Percentiles rank a stretch among this genome's conserved stretches.
phyloP scores from a whole-genome alignment of 83 land plant genomes.

The Diphasiastrum complanatum region DNA sequence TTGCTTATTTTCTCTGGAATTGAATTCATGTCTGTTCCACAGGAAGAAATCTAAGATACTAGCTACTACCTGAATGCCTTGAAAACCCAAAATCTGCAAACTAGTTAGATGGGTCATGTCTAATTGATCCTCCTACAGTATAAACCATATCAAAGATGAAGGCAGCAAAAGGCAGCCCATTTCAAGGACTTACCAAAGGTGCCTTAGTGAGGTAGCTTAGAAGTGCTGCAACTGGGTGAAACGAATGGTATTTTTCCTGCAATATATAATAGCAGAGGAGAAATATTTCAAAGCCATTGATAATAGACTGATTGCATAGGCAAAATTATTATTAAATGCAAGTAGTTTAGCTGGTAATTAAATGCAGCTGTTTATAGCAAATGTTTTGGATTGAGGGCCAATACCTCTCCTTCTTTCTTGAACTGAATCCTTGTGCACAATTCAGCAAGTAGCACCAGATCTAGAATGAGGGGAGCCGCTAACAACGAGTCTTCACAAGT shows the following conservation, averaged over 20 bases:
- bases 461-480: slow-evolving; percentile 84
- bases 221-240: slow-evolving; percentile 94
- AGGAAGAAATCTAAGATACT: not conserved
- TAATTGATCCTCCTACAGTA: slow-evolving; percentile 3
- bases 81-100: too few relatives aligned
- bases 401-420: slow-evolving; percentile 75
- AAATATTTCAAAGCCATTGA: not conserved
- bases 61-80: not conserved
- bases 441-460: slow-evolving; percentile 80
- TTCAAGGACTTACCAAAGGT: slow-evolving; percentile 70
- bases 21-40: not conserved
- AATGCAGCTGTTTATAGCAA: not conserved
- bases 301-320: not conserved
- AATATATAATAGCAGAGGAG: not conserved
- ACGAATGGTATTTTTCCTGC: slow-evolving; percentile 89
- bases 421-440: slow-evolving; percentile 75
- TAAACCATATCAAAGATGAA: not conserved
- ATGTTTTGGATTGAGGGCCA: not conserved
- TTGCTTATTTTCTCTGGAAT: not conserved
- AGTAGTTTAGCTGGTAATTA: not conserved
- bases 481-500: slow-evolving; percentile 89
- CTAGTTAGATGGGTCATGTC: not conserved
- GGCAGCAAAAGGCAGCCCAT: not conserved
- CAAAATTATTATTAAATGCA: not conserved
- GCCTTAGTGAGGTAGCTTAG: slow-evolving; percentile 97